phyloP scores from a whole-genome alignment of 108 stramenopile species.

The Nitzschia sp. region DNA sequence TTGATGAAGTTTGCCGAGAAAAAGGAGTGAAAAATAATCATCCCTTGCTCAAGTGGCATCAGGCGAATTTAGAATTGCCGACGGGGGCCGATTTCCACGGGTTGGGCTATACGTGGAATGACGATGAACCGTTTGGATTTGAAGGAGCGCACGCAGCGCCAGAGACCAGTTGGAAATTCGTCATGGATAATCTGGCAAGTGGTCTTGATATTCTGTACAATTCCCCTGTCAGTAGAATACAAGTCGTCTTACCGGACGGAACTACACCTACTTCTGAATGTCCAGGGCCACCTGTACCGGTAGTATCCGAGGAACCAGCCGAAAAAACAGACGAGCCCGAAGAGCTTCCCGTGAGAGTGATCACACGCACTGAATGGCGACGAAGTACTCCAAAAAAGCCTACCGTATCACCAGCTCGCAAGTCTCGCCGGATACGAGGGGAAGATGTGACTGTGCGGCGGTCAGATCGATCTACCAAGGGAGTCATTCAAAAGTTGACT shows the following conservation, averaged over 20 bases:
- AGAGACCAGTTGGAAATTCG: slow-evolving; percentile 68
- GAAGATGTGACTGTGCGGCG: slow-evolving; percentile 36
- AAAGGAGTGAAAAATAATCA: slow-evolving; percentile 15
- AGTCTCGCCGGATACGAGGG: slow-evolving; percentile 29
- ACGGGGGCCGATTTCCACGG: slow-evolving; percentile 77
- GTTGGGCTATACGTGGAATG: slow-evolving; percentile 88
- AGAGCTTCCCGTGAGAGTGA: slow-evolving; percentile 6
- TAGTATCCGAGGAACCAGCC: not conserved
- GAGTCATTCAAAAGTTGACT: slow-evolving; percentile 23
- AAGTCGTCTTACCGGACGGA: slow-evolving; percentile 33
- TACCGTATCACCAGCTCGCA: not conserved
- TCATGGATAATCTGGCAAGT: slow-evolving; percentile 73
- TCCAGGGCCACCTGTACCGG: not conserved
- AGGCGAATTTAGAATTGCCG: slow-evolving; percentile 88
- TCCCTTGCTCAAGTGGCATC: slow-evolving; percentile 86
- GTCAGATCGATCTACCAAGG: slow-evolving; percentile 39
- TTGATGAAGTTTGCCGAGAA: slow-evolving; percentile 38
- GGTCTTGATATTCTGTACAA: slow-evolving; percentile 62
- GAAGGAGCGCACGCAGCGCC: slow-evolving; percentile 91
- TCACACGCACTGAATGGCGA: not conserved
- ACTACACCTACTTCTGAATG: slow-evolving; percentile 14
- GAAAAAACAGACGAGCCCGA: not conserved
- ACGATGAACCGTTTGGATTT: slow-evolving; percentile 91
- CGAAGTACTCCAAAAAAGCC: not conserved
- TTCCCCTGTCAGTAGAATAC: slow-evolving; percentile 31